A percentile compares a stretch with the other conserved stretches of the same genome.
Evolutionary conservation across 495 filamentous ascomycete species (phyloP).

Genomic region (Aspergillus ellipticus): DNA sequence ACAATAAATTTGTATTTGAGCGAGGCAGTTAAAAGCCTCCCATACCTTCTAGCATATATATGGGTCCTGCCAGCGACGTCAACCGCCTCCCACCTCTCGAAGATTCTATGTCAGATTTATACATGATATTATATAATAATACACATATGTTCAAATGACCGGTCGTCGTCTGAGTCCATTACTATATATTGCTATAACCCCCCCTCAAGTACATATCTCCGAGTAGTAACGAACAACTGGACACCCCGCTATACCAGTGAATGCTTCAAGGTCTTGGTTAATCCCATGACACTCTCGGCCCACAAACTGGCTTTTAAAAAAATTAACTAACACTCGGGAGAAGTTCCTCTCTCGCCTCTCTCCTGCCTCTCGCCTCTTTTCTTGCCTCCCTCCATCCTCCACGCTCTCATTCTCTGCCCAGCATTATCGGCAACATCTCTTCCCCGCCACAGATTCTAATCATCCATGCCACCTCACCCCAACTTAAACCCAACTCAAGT

Average conservation of each 20-base stretch:
- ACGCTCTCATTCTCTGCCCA: not conserved
- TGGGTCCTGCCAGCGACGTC: too few relatives aligned
- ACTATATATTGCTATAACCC: too few relatives aligned
- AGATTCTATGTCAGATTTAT: too few relatives aligned
- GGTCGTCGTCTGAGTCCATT: too few relatives aligned
- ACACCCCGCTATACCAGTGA: not conserved
- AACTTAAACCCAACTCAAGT: not conserved
- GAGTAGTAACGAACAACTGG: too few relatives aligned
- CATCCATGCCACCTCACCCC: not conserved
- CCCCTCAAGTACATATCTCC: too few relatives aligned
- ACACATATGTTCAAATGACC: too few relatives aligned
- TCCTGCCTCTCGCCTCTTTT: not conserved
- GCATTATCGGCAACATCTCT: not conserved
- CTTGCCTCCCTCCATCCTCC: not conserved
- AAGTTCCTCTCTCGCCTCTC: not conserved
- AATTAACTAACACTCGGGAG: not conserved
- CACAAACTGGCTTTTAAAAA: not conserved
- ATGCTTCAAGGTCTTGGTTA: too few relatives aligned
- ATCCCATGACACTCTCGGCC: too few relatives aligned
- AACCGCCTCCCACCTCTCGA: too few relatives aligned
- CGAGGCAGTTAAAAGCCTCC: not conserved
- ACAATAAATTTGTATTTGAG: conserved; percentile 24
- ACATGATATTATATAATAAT: too few relatives aligned
- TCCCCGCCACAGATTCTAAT: not conserved
- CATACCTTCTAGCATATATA: not conserved